Conservation (phyloP, 2,329 filamentous ascomycete genomes). For the Aspergillus sp. region DNA sequence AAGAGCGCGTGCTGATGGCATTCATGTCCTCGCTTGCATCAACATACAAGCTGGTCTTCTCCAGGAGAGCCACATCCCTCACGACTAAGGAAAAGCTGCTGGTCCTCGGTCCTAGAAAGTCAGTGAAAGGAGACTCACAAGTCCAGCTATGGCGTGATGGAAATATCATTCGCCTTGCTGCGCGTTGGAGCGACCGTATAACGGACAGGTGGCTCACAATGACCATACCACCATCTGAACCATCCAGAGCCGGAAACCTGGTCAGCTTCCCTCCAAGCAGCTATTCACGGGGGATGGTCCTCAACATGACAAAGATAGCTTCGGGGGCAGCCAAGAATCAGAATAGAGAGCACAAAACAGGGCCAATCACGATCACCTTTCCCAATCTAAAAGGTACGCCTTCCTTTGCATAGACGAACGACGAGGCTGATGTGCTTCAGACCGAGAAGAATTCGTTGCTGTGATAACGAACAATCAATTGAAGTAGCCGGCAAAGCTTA, state of each 20-base stretch:
- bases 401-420: background rate
- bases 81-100: slow-evolving; percentile 27
- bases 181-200: slow-evolving; percentile 31
- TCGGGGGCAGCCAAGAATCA: slow-evolving; percentile 28
- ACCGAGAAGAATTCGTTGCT: slow-evolving; percentile 24
- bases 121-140: slow-evolving; percentile 29
- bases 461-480: slow-evolving; percentile 5
- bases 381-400: slow-evolving; percentile 23
- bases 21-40: slow-evolving; percentile 33
- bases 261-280: slow-evolving; percentile 22
- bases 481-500: background rate
- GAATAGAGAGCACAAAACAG: slow-evolving; percentile 18
- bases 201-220: slow-evolving; percentile 34
- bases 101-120: slow-evolving; percentile 24
- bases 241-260: slow-evolving; percentile 24
- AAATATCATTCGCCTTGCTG: slow-evolving; percentile 25
- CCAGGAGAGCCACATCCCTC: slow-evolving; percentile 28
- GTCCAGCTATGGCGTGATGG: slow-evolving; percentile 34
- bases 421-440: slow-evolving; percentile 8
- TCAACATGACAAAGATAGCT: slow-evolving; percentile 33
- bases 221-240: slow-evolving; percentile 19
- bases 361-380: slow-evolving; percentile 31
- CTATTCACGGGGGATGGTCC: slow-evolving; percentile 26
- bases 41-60: slow-evolving; percentile 30
- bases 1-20: slow-evolving; percentile 18